Evolutionary conservation across 257 asterid genomes (phyloP).

Genomic region (Solanum ahanhuiri): DNA sequence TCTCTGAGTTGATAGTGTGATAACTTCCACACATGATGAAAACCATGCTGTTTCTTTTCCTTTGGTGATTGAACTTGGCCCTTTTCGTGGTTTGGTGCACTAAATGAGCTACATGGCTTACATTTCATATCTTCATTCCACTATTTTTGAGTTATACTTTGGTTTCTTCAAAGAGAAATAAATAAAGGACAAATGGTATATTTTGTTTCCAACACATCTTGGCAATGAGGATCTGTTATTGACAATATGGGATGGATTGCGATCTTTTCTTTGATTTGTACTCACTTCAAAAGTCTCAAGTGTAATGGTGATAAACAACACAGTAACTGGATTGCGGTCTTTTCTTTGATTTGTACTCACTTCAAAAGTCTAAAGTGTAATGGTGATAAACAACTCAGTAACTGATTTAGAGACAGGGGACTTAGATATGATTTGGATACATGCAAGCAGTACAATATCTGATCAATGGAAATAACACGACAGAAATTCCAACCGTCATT

Average conservation of each 20-base stretch:
- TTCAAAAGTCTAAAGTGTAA: not conserved
- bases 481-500: not conserved
- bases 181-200: not conserved
- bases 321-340: not conserved
- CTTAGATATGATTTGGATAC: not conserved
- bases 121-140: not conserved
- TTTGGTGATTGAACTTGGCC: not conserved
- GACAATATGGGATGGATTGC: not conserved
- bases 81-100: not conserved
- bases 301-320: not conserved
- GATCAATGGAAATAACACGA: not conserved
- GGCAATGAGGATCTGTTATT: not conserved
- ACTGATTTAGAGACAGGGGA: not conserved
- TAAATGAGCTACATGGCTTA: not conserved
- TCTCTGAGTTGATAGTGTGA: not conserved
- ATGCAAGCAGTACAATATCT: not conserved
- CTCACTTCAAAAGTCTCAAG: not conserved
- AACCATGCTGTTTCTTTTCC: not conserved
- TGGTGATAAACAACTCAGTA: not conserved
- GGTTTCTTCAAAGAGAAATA: not conserved
- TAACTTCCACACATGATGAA: not conserved
- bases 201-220: not conserved
- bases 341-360: not conserved
- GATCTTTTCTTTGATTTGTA: not conserved
- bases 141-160: not conserved